Evolutionary conservation across 306 rosid species (phyloP).

Genomic region (Prinsepia uniflora): DNA sequence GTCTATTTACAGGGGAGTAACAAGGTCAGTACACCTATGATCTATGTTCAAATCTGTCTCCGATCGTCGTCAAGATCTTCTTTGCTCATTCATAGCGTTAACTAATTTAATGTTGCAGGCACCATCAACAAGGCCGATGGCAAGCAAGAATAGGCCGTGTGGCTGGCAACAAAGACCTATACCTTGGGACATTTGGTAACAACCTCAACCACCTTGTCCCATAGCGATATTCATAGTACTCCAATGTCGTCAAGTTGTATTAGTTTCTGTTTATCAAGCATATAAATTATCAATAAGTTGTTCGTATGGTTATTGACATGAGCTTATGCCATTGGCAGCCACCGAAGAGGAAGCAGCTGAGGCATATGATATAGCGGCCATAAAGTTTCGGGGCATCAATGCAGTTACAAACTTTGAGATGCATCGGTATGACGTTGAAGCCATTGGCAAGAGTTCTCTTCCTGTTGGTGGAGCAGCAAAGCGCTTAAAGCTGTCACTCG

Average conservation of each 20-base stretch:
- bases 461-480: conserved; percentile 94
- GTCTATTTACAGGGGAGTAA: conserved; percentile 88
- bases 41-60: background rate
- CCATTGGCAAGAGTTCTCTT: conserved; percentile 68
- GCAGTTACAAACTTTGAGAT: conserved; percentile 95
- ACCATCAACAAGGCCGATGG: conserved; percentile 99
- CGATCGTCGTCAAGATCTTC: background rate
- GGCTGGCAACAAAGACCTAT: conserved; percentile 92
- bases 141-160: conserved; percentile 99
- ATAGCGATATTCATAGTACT: background rate
- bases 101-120: conserved; percentile 47
- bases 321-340: conserved; percentile 42
- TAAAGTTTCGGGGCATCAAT: conserved; percentile 86
- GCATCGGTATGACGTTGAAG: conserved; percentile 86
- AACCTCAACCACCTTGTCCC: background rate
- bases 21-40: conserved; percentile 46
- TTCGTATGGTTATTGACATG: background rate
- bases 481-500: conserved; percentile 72
- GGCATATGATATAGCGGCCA: conserved; percentile 93
- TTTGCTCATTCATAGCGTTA: background rate
- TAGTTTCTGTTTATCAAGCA: background rate
- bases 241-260: background rate
- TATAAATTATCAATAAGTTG: background rate
- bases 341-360: conserved; percentile 98
- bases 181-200: conserved; percentile 91